Base-by-base conservation (phyloP, 2,329 filamentous ascomycete species). In the Lasiodiplodia theobromae region DNA sequence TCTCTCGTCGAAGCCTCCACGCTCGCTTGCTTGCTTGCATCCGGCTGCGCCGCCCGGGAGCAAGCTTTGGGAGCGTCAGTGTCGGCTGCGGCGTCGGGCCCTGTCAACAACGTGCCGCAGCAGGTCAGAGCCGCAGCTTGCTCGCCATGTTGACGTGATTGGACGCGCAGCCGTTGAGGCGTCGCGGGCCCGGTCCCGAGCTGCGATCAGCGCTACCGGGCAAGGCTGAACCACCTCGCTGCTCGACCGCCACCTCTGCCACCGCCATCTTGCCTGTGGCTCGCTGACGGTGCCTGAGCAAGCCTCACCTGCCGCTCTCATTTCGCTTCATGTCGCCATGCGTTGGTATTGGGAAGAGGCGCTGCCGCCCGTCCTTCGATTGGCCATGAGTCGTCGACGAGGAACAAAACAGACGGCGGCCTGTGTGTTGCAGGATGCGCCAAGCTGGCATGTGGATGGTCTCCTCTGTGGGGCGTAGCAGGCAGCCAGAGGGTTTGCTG, bases 401-500 rank as follows among this genome's bases (percentile, higher is more conserved):
- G 34, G 25, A n/a, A 31, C 14, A 28, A 49, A 63, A 51, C 28
- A 57, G 54, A 38, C 58, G 58, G 58, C 44, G 58, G 58, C 25
- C 58, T 51, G 40, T 64, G 47, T 64, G 60, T 52, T 64, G 47
- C 25, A 51, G 60, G 60, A 64, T 64, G 28, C 44, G 60, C 58
- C 60, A 52, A 64, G 44, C 47, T 64, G 60, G 60, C 60, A 52
- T 25, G 58, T 63, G 58, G 44, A 60, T 51, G 28, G 47, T n/a
- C 60, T 52, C 47, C 60, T 64, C 60, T 64, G 60, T 64, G 60
- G 60, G 60, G 60, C 60, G 54, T 23, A 21, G 47, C 37, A 64
- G 44, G 47, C 60, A 52, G 44, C 31, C 21, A 47, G 47, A n/a
- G n/a, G 18, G 44, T 47, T 47, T 47, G 14, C 44, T 21, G 44